Evolutionary conservation across 2,329 filamentous ascomycete genomes (phyloP).

Genomic region (Nothophaeocryptopus gaeumannii): DNA sequence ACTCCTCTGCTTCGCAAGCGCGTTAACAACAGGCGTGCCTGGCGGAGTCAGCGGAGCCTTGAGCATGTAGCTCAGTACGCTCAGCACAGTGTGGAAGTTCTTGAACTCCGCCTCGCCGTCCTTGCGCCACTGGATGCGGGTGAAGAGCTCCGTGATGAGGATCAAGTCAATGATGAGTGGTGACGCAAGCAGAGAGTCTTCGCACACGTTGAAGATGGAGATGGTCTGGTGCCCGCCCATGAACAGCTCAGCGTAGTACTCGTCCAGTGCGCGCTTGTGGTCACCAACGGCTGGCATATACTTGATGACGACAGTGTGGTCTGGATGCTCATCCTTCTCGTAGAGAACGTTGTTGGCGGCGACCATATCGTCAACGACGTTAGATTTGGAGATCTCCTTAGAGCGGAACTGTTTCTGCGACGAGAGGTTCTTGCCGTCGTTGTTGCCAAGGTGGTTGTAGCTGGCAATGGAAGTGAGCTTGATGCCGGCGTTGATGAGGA

Average conservation of each 20-base stretch:
- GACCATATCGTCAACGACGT: conserved; percentile 99
- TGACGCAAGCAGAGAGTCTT: conserved; percentile 93
- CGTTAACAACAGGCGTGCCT: conserved; percentile 92
- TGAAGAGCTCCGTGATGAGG: conserved; percentile 94
- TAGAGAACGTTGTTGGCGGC: conserved; percentile 91
- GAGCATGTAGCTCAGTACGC: conserved; percentile 98
- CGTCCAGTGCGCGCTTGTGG: conserved; percentile 97
- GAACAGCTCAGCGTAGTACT: conserved; percentile 99
- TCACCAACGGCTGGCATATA: conserved; percentile 99
- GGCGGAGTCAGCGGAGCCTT: conserved; percentile 90
- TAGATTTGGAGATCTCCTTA: conserved; percentile 99
- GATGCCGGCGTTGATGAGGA: conserved; percentile 97
- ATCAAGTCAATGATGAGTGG: conserved; percentile 97
- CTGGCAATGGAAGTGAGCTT: conserved; percentile 97
- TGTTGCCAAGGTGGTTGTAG: conserved; percentile 99
- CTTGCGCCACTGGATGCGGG: conserved; percentile 85
- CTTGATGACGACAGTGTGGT: conserved; percentile 99
- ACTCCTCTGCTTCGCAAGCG: conserved; percentile 90
- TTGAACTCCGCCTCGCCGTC: conserved; percentile 67
- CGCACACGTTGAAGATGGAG: conserved; percentile 96
- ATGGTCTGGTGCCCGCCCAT: conserved; percentile 98
- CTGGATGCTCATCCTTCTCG: conserved; percentile 86
- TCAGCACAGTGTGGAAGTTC: conserved; percentile 95
- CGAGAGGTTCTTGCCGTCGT: conserved; percentile 97
- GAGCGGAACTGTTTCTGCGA: conserved; percentile 98